Conservation (phyloP, 139 green algal genomes). For the Chlamydomonas applanata region DNA sequence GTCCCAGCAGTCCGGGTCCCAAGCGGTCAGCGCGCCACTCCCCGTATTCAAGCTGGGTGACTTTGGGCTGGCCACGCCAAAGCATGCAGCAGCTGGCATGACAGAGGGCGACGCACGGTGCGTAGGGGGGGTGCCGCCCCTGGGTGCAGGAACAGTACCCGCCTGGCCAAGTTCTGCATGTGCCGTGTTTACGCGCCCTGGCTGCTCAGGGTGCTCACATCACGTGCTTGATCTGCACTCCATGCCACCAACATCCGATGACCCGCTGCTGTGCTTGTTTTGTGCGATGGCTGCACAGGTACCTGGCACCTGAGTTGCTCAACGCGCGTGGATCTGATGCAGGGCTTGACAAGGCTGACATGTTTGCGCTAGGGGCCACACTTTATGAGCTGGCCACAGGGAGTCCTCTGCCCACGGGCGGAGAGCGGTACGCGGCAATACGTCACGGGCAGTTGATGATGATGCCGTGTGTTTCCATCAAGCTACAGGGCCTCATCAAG, state of each 20-base stretch:
- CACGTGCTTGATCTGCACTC: not conserved
- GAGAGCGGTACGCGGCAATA: slow-evolving; percentile 51
- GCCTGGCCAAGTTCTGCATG: no score
- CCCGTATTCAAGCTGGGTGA: slow-evolving; percentile 86
- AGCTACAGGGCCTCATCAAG: slow-evolving; percentile 59
- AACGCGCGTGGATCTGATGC: slow-evolving; percentile 42
- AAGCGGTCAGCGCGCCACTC: not conserved
- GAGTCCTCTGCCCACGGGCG: slow-evolving; percentile 50
- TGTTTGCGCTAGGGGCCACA: slow-evolving; percentile 86
- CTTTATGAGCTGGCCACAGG: slow-evolving; percentile 78
- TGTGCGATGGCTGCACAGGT: slow-evolving; percentile 50
- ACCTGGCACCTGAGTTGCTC: slow-evolving; percentile 84
- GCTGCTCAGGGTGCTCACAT: no score
- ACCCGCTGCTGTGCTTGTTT: not conserved
- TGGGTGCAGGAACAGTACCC: no score
- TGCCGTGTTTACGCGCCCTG: not conserved
- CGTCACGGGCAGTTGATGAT: slow-evolving; percentile 60
- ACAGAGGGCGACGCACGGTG: slow-evolving; percentile 79
- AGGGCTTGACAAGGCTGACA: slow-evolving; percentile 81
- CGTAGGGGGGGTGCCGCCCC: not conserved
- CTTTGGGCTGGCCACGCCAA: slow-evolving; percentile 79
- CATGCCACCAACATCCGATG: not conserved
- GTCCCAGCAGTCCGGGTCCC: not conserved
- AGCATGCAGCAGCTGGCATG: slow-evolving; percentile 22
- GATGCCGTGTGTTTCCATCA: slow-evolving; percentile 45